Base-by-base conservation (phyloP, 768 basidiomycete species). In the Mycena galericulata region DNA sequence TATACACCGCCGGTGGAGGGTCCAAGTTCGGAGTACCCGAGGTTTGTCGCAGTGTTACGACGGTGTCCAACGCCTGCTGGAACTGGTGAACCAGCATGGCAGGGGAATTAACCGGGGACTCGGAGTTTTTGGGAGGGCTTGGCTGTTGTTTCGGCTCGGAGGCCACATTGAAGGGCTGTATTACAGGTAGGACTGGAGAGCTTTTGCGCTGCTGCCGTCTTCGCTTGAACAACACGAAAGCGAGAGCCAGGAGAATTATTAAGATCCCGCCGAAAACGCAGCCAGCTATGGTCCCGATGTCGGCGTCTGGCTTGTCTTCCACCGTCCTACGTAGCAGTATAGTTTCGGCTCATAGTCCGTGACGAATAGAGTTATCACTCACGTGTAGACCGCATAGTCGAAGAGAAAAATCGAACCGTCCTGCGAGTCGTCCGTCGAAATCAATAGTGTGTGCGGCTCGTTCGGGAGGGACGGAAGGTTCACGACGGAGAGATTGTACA, bases 371-470 rank as follows among this genome's bases (percentile, higher is more conserved):
- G 36, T 22, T n/a, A 27, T 10, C n/a, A 59, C 69, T 4, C 55
- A 70, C 69, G 65, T 70, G 59, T 70, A 70, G 38, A 70, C 61
- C 5, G 65, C 69, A 32, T 70, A 70, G 50, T 70, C 69, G 36
- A 70, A 70, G 17, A 70, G 46, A 18, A 70, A 67, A n/a, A 54
- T 45, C 12, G 65, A 67, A 1, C 67, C 67, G n/a, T 57, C 12
- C 22, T 36, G 24, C 12, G 54, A 29, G 56, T 67, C 56, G 49
- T 70, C 59, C 17, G 69, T 70, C 7, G 65, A 58, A 17, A 70
- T 40, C 8, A 40, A 17, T 26, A 70, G 65, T 7, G 40, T 46
- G 50, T 70, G 69, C 5, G 46, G 22, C 15, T 27, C 22, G 49
- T 70, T 70, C n/a, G 45, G 11, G 9, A 70, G 60, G 8, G 46